A percentile compares a stretch with the other conserved stretches of the same genome.
Conservation (phyloP, 768 basidiomycete genomes). For the Podaxis mareebaensis region DNA sequence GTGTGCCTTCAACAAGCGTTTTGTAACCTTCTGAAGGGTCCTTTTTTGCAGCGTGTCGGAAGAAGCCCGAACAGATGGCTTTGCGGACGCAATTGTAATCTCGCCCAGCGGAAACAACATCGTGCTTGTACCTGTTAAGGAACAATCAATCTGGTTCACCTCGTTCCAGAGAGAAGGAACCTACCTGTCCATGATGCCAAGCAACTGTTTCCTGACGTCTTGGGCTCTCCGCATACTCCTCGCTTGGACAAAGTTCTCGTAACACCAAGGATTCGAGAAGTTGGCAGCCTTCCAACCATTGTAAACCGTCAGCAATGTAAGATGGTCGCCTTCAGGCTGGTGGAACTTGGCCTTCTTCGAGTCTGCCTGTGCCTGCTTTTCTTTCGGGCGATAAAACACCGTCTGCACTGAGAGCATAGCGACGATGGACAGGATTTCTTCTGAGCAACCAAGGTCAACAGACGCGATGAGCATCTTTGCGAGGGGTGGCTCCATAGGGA, state of each 20-base stretch:
- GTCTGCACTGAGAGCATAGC: constrained; percentile 97
- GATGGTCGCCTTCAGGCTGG: constrained; percentile 96
- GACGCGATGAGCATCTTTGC: constrained; percentile 99
- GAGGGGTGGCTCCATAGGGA: constrained; percentile 94
- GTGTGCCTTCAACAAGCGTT: constrained; percentile 96
- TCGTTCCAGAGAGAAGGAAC: constrained; percentile 23
- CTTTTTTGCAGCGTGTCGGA: constrained; percentile 98
- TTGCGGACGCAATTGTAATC: constrained; percentile 93
- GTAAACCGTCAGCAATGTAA: constrained; percentile 91
- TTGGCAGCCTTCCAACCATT: constrained; percentile 98
- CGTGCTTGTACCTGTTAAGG: constrained; percentile 84
- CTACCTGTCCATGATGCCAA: constrained; percentile 98
- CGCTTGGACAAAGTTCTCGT: constrained; percentile 98
- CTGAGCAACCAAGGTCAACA: constrained; percentile 95
- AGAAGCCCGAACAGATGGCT: constrained; percentile 97
- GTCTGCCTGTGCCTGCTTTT: constrained; percentile 98
- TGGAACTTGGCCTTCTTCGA: constrained; percentile 99
- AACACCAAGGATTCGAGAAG: constrained; percentile 99
- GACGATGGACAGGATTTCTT: constrained; percentile 95
- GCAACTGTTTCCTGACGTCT: constrained; percentile 94
- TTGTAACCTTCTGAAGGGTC: constrained; percentile 99
- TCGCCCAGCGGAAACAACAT: constrained; percentile 87
- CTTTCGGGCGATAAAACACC: constrained; percentile 99
- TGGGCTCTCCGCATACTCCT: constrained; percentile 96
- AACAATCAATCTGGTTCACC: neutral